Percentiles rank a stretch among this genome's conserved stretches.
Evolutionary conservation across 2,329 filamentous ascomycete genomes (phyloP).

Genomic region (Microdochium nivale): DNA sequence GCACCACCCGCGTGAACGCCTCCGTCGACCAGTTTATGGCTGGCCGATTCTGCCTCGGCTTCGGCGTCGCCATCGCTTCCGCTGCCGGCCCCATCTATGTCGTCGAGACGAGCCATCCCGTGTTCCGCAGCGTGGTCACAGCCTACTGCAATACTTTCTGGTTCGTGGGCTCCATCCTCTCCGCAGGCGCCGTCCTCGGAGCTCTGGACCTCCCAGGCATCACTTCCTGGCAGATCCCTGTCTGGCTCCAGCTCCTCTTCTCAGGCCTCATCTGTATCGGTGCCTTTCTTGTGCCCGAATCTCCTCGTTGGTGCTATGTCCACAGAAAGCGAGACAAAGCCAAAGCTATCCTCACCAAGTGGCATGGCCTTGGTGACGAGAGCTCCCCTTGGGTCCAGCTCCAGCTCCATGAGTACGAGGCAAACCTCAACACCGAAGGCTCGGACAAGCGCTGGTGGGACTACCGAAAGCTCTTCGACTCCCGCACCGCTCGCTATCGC

Average conservation of each 20-base stretch:
- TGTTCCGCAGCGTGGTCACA: conserved; percentile 32
- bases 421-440: conserved; percentile 28
- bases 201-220: conserved; percentile 26
- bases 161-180: conserved; percentile 40
- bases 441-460: conserved; percentile 37
- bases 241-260: conserved; percentile 16
- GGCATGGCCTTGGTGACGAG: conserved; percentile 34
- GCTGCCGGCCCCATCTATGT: conserved; percentile 38
- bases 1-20: conserved; percentile 18
- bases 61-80: conserved; percentile 39
- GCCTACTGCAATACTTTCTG: conserved; percentile 35
- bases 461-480: conserved; percentile 32
- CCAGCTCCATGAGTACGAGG: conserved; percentile 30
- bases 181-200: conserved; percentile 39
- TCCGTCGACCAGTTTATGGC: conserved; percentile 35
- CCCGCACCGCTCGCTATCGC: conserved; percentile 26
- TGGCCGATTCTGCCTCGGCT: conserved; percentile 54
- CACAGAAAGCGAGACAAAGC: conserved; percentile 27
- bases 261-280: conserved; percentile 26
- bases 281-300: conserved; percentile 18
- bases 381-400: conserved; percentile 36
- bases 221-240: conserved; percentile 28
- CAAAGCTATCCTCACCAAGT: conserved; percentile 26
- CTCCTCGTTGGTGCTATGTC: conserved; percentile 24
- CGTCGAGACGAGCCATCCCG: conserved; percentile 36